Evolutionary conservation across 176 grass and related monocot species (phyloP).

Genomic region (Calamus simplicifolius): DNA sequence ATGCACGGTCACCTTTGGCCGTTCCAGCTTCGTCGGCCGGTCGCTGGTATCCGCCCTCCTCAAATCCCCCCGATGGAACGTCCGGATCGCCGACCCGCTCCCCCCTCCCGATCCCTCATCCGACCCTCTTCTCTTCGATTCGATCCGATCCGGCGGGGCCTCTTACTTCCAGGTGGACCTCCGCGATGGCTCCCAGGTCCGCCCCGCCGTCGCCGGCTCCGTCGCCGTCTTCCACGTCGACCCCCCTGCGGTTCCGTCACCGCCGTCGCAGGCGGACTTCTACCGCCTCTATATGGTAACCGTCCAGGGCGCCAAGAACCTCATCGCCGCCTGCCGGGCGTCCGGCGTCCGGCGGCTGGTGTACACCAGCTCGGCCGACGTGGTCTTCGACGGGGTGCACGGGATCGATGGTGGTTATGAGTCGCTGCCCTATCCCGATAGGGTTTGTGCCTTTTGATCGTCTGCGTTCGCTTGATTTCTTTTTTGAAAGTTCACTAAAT

Average conservation of each 20-base stretch:
- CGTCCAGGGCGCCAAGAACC: conserved; percentile 36
- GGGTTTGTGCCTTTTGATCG: conserved; percentile 27
- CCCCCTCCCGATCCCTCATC: conserved; percentile 3
- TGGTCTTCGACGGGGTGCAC: conserved; percentile 33
- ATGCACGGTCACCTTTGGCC: conserved; percentile 65
- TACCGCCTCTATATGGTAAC: conserved; percentile 41
- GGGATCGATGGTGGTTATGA: conserved; percentile 44
- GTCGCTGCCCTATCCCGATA: conserved; percentile 53
- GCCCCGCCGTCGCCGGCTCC: conserved; percentile 26
- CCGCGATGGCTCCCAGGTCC: conserved; percentile 23
- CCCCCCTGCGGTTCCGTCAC: conserved; percentile 12
- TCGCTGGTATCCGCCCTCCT: conserved; percentile 53
- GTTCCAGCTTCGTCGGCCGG: conserved; percentile 49
- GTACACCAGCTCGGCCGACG: conserved; percentile 60
- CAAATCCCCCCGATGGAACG: conserved; percentile 41
- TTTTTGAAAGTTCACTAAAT: not conserved
- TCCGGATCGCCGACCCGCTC: conserved; percentile 47
- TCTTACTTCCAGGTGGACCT: conserved; percentile 30
- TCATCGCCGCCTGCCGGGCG: conserved; percentile 45
- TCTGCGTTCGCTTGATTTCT: not conserved
- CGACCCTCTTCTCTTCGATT: not conserved
- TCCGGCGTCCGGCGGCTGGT: conserved; percentile 48
- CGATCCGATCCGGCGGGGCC: not conserved
- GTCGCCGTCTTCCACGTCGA: conserved; percentile 78
- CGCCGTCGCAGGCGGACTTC: conserved; percentile 29